Base-by-base conservation (phyloP, 768 basidiomycete species). In the Tremella mesenterica region DNA sequence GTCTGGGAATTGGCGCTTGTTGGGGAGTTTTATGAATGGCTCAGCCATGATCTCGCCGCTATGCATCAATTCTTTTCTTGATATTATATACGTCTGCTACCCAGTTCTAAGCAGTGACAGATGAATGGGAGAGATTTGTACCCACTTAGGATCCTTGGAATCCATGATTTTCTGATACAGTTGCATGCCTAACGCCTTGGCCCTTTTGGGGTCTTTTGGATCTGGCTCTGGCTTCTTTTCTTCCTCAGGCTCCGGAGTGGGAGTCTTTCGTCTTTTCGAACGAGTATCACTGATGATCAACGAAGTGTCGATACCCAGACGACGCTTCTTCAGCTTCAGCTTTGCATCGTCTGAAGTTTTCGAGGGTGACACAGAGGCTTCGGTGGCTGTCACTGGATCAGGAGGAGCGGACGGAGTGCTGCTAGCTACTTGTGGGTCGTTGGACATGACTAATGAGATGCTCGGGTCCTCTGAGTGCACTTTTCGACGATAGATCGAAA, bases 1-100 rank as follows among this genome's bases (percentile, higher is more conserved):
- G 38, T 71, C 70, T 12, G 67, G 67, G 44, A 65, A 68, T 1
- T 52, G 38, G 25, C 64, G 64, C 53, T 66, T 66, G 53, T 58
- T 60, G 8, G 67, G 67, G 2, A 69, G 58, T 44, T 66, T 66
- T 34, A 69, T 41, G 52, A 69, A 69, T 13, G 67, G 67, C 27
- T 57, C 57, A 8, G 65, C 27, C 57, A 69, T 64, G 3, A 39
- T 45, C 36, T 58, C 60, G 10, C 67, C 64, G 26, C 61, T 60
- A 28, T 18, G 7, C 20, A 45, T 31, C 27, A 43, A 28, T 27
- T 3, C 27, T 9, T 12, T 10, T 18, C 26, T 5, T 23, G 25
- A 1, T 44, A 25, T 29, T 21, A 25, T 2, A 26, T 13, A 31
- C 5, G 38, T 16, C 38, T 20, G 13, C 5, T 44, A n/a, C 41